Conservation (phyloP, 495 filamentous ascomycete species). For the Xylaria grammica region DNA sequence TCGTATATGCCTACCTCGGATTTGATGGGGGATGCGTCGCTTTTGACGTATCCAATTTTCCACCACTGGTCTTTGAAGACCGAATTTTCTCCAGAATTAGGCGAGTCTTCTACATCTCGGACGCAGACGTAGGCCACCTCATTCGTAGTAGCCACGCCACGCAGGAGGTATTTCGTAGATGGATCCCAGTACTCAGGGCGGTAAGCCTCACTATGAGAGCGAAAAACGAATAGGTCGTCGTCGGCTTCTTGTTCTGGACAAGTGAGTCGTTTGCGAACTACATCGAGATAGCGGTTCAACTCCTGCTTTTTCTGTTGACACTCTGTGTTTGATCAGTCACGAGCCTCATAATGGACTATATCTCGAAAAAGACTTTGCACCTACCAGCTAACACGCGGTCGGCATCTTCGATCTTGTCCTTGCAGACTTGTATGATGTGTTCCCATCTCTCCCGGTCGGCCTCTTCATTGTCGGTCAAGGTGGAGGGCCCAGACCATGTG, state of each 20-base stretch:
- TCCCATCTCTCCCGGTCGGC: slow-evolving; percentile 28
- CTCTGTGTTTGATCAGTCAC: slow-evolving; percentile 26
- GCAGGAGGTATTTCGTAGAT: slow-evolving; percentile 43
- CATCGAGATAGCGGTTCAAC: slow-evolving; percentile 22
- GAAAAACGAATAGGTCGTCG: slow-evolving; percentile 34
- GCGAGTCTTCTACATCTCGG: slow-evolving; percentile 29
- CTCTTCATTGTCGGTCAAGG: slow-evolving; percentile 30
- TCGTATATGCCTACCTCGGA: slow-evolving; percentile 38
- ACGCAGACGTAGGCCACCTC: slow-evolving; percentile 47
- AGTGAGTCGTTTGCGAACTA: slow-evolving; percentile 41
- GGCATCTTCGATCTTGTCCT: slow-evolving; percentile 25
- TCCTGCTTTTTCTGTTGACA: slow-evolving; percentile 25
- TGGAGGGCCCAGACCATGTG: slow-evolving; percentile 31
- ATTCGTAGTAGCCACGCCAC: slow-evolving; percentile 43
- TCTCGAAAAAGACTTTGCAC: not conserved
- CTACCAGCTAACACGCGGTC: slow-evolving; percentile 24
- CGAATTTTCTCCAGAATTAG: slow-evolving; percentile 25
- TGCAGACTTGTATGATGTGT: slow-evolving; percentile 23
- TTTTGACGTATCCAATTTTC: slow-evolving; percentile 39
- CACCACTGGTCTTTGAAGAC: slow-evolving; percentile 48
- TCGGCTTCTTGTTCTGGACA: slow-evolving; percentile 36
- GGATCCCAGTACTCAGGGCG: slow-evolving; percentile 43
- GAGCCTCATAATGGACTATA: not conserved
- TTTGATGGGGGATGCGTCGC: slow-evolving; percentile 35
- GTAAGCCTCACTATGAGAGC: slow-evolving; percentile 28